phyloP scores from a whole-genome alignment of 148 eudicot species.

The Vaccinium corymbosum region DNA sequence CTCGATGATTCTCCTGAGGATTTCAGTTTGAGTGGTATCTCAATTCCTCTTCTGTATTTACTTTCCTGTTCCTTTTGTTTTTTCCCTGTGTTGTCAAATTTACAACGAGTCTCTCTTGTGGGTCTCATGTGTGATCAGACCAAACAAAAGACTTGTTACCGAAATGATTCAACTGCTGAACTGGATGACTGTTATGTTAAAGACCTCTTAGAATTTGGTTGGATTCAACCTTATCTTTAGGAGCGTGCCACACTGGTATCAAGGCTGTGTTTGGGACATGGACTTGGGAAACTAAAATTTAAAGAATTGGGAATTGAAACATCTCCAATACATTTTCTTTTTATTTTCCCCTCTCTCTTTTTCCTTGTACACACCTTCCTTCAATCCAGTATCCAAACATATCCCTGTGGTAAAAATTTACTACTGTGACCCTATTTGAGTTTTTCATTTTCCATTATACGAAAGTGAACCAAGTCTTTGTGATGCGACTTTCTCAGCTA shows the following conservation, averaged over 20 bases:
- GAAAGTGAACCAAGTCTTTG: background rate
- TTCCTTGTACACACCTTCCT: too few relatives aligned
- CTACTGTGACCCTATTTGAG: background rate
- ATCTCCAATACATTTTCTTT: too few relatives aligned
- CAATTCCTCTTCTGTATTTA: background rate
- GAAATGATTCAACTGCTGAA: background rate
- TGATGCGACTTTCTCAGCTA: background rate
- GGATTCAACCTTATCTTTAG: background rate
- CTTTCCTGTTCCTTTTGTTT: background rate
- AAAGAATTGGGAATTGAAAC: background rate
- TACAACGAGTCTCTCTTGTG: background rate
- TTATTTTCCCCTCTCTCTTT: too few relatives aligned
- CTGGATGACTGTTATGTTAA: background rate
- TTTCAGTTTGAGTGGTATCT: conserved; percentile 52
- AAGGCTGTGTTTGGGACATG: background rate
- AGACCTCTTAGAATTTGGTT: background rate
- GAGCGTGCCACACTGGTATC: background rate
- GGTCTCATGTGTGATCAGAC: background rate
- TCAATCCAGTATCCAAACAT: too few relatives aligned
- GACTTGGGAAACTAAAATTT: too few relatives aligned
- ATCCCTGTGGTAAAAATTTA: background rate
- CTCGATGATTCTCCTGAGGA: conserved; percentile 60
- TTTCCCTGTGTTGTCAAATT: background rate
- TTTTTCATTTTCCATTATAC: background rate
- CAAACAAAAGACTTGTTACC: background rate